Base-by-base conservation (phyloP, 352 stramenopile genomes). In the Phytopythium delawarense region DNA sequence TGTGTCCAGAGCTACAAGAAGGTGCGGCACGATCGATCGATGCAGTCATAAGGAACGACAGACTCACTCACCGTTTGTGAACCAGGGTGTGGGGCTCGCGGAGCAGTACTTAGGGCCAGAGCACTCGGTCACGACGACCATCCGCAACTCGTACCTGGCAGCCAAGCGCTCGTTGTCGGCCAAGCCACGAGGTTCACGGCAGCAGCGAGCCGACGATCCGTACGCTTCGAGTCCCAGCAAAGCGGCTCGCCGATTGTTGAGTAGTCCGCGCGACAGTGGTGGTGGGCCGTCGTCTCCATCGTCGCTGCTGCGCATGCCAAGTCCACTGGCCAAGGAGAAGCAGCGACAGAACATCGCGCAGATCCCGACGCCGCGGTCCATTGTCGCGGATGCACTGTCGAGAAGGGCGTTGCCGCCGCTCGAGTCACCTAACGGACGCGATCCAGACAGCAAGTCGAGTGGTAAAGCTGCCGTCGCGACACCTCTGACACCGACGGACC, bases 1-100 rank as follows among this genome's bases (percentile, higher is more conserved):
- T 87, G 75, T 28, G 72, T 97, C 13, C 55, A 77, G n/a, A 96
- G 84, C 60, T 98, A 98, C 78, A 86, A 91, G 51, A 98, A 97
- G 59, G 64, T 76, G 40, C 0, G 39, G 1, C 9, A 28, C 20
- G 12, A 13, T 42, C 12, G 13, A 11, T 42, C 21, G n/a, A 37
- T 32, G 8, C 2, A 2, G 13, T 35, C 21, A 11, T 25, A 35
- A 35, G 46, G 11, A 56, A 18, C 11, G 21, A 0, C 13, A 20
- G 16, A 39, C 16, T 28, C 20, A 49, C 35, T 51, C 32, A 4
- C 30, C 45, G 48, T 53, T 21, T 52, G 18, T 30, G 9, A 4
- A 42, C 7, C 42, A 84, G 75, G 94, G 91, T 13, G 84, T 97
- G 8, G 87, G 96, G 28, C 71, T 98, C 15, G 84, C 89, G 2